A percentile compares a stretch with the other conserved stretches of the same genome.
phyloP scores from a whole-genome alignment of 2,329 filamentous ascomycete species.

The Thermomyces lanuginosus region DNA sequence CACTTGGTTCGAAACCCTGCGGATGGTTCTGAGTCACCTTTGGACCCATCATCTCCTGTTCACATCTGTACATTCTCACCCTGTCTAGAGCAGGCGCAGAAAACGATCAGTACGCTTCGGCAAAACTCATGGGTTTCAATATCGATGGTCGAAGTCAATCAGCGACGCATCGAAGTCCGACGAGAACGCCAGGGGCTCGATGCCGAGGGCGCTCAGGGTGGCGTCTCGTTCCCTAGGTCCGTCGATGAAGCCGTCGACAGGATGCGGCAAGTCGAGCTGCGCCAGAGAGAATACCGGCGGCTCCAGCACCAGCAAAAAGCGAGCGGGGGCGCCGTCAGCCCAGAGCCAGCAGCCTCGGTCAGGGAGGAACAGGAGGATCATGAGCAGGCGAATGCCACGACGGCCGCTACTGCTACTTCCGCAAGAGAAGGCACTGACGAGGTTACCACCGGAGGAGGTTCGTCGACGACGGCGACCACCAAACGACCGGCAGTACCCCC shows the following conservation, averaged over 20 bases:
- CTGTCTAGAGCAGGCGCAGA: conserved; percentile 88
- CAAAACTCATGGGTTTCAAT: conserved; percentile 79
- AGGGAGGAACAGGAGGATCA: neutral
- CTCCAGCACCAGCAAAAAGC: conserved; percentile 10
- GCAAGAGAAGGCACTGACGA: conserved; percentile 10
- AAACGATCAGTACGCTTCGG: conserved; percentile 66
- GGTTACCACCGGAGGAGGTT: conserved; percentile 5
- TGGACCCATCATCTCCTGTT: conserved; percentile 56
- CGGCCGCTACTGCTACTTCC: no score
- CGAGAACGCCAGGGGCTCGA: conserved; percentile 65
- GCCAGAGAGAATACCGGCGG: conserved; percentile 49
- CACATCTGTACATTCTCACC: conserved; percentile 90
- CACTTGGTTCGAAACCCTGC: conserved; percentile 27
- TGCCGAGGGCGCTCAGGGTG: conserved; percentile 48
- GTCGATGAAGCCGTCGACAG: conserved; percentile 65
- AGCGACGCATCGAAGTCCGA: conserved; percentile 63
- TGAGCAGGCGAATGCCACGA: neutral
- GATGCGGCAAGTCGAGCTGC: conserved; percentile 55
- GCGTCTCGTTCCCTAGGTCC: conserved; percentile 47
- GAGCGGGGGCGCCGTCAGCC: conserved; percentile 12
- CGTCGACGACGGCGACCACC: neutral
- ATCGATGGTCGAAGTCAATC: conserved; percentile 76
- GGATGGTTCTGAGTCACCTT: conserved; percentile 29
- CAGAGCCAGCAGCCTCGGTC: conserved; percentile 9
- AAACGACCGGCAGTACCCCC: conserved; percentile 24